Evolutionary conservation across 306 rosid genomes (phyloP).

Genomic region (Lathyrus oleraceus): DNA sequence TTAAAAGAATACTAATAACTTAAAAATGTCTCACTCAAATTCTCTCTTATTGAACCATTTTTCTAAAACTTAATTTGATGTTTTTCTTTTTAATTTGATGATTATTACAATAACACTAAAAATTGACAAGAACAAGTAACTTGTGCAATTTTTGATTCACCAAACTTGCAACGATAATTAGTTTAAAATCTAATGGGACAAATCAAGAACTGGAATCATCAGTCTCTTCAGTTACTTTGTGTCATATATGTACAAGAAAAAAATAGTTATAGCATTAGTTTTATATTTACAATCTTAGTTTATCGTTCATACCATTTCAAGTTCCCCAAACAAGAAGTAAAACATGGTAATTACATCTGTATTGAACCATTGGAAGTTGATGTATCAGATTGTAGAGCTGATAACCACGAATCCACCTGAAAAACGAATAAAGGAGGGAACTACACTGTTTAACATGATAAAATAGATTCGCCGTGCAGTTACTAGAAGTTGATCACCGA

Average conservation of each 20-base stretch:
- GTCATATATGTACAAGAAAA: slow-evolving; percentile 15
- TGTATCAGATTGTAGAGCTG: slow-evolving; percentile 51
- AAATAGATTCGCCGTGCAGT: neutral
- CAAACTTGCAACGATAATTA: no score
- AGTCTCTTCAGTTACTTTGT: slow-evolving; percentile 22
- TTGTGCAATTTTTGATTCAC: no score
- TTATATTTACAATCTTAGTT: slow-evolving; percentile 27
- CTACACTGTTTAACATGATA: neutral
- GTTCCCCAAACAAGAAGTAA: slow-evolving; percentile 26
- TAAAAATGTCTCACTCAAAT: no score
- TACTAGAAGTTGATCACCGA: slow-evolving; percentile 1
- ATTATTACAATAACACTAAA: no score
- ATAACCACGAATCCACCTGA: slow-evolving; percentile 82
- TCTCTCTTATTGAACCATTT: no score
- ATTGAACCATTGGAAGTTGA: slow-evolving; percentile 34
- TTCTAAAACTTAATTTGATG: no score
- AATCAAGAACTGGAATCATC: no score
- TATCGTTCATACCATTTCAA: slow-evolving; percentile 37
- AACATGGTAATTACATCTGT: slow-evolving; percentile 26
- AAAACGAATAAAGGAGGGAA: slow-evolving; percentile 19
- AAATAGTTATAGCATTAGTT: neutral
- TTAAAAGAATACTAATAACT: no score
- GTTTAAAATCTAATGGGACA: neutral
- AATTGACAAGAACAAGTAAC: no score
- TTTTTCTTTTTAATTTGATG: no score